Base-by-base conservation (phyloP, 768 basidiomycete species). In the Austroboletus eburneus region DNA sequence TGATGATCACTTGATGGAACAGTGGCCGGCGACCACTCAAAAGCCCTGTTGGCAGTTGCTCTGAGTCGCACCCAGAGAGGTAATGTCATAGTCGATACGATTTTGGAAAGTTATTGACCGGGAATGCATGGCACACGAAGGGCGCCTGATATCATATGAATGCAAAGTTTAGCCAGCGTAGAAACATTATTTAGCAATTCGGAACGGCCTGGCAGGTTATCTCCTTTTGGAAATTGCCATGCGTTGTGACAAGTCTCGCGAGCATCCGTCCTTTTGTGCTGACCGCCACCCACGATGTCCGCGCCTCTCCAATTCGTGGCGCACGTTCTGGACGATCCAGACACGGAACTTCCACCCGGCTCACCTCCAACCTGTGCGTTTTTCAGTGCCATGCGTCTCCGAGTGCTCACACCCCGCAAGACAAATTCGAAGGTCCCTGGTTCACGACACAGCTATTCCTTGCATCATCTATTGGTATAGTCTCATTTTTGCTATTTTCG, bases 381-480 rank as follows among this genome's bases (percentile, higher is more conserved):
- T 14, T 17, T 43, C 33, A 21, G 46, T 46, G 3, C 33, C 50
- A 24, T 32, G 18, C 39, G 25, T 12, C 32, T 8, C 33, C 25
- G 22, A 37, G 5, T 27, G 27, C 55, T 45, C 57, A 59, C 16
- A 10, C 13, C 20, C 13, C 37, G 3, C 8, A 57, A 90, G 87
- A 74, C 53, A 87, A 78, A 61, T 92, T 88, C 63, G 84, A 89
- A 60, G 94, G 95, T 0, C 92, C 93, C 27, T 98, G 96, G 96
- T 87, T 99, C 67, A 81, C 82, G 18, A 96, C 94, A 2, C 95
- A 98, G 65, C 71, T 95, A 16, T 66, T 76, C 3, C 79, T 98
- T 25, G 88, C 95, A 4, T 71, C 78, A 12, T 66, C 76, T 16
- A 81, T 99, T 48, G 95, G 96, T 2, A 34, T 92, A 2, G 65